Base-by-base conservation (phyloP, 176 grass and related monocot species). In the Oryza longistaminata region DNA sequence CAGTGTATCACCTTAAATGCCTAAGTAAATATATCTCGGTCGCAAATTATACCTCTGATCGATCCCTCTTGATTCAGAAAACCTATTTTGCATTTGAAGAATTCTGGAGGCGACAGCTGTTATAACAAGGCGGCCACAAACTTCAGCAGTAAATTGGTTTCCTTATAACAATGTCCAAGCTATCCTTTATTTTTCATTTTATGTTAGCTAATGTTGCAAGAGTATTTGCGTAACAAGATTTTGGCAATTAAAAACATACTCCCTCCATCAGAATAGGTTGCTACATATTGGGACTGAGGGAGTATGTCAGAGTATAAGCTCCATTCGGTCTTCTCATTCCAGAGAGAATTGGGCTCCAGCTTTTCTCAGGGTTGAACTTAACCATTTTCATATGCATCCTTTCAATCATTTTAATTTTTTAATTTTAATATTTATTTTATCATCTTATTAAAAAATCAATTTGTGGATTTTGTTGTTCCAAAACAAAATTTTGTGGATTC, bases 1-100 rank as follows among this genome's bases (percentile, higher is more conserved):
- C 4, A 33, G 27, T 71, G 48, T 87, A 52, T 90, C 43, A 33
- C 67, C 11, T 86, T 90, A 85, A 85, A 89, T 64, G 2, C 27
- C 48, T 81, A 24, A 76, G 50, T 81, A 50, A 76, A 85, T 70
- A 50, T 21, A 76, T 82, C 58, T 29, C 0, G 14, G 25, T 27
- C 15, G 34, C 34, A 74, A 67, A 43, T 67, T 43, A 65, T 89
- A 14, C 71, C 48, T 67, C 35, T 53, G 58, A 22, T 76, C 7
- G 11, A n/a, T 8, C 71, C 71, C 35, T 65, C 66, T 26, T 76
- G 55, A 45, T 86, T 85, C 22, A 81, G 64, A 69, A 75, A 15
- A 64, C 67, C 13, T 6, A 13, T 22, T 62, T 2, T 9, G 19
- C 58, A 24, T n/a, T 62, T 24, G 21, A 62, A 62, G 58, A n/a